Percentiles rank a stretch among this genome's conserved stretches.
phyloP scores from a whole-genome alignment of 1,284 basidiomycete genomes.

The Meira nashicola region DNA sequence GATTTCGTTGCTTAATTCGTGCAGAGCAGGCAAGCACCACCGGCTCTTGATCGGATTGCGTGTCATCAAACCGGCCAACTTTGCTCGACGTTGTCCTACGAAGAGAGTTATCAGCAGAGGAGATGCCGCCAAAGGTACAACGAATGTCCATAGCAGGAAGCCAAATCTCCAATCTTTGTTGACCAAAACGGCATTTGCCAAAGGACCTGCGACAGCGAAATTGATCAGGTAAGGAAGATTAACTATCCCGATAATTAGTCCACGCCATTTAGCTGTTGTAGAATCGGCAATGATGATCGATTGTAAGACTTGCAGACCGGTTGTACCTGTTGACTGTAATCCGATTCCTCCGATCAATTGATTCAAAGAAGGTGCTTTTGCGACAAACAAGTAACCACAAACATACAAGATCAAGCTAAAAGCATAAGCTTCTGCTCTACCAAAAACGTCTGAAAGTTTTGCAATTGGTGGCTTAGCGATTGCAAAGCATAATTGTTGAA shows the following conservation, averaged over 20 bases:
- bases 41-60: constrained; percentile 4
- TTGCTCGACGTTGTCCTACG: constrained; percentile 40
- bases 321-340: constrained; percentile 54
- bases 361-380: constrained; percentile 61
- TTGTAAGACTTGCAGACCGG: constrained; percentile 56
- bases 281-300: constrained; percentile 63
- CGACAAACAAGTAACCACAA: constrained; percentile 64
- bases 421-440: constrained; percentile 61
- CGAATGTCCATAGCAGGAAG: constrained; percentile 59
- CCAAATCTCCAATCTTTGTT: constrained; percentile 67
- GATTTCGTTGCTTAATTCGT: constrained; percentile 56
- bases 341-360: constrained; percentile 60
- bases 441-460: constrained; percentile 68
- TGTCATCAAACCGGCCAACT: constrained; percentile 21
- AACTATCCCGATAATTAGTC: constrained; percentile 61
- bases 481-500: constrained; percentile 57
- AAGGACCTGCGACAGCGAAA: constrained; percentile 62
- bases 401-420: constrained; percentile 58
- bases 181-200: constrained; percentile 61
- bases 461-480: constrained; percentile 74
- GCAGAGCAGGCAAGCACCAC: constrained; percentile 2
- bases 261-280: constrained; percentile 72
- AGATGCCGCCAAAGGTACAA: constrained; percentile 42
- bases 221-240: constrained; percentile 66
- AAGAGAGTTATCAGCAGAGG: constrained; percentile 44